phyloP scores from a whole-genome alignment of 495 filamentous ascomycete genomes.

The Tuber aestivum region DNA sequence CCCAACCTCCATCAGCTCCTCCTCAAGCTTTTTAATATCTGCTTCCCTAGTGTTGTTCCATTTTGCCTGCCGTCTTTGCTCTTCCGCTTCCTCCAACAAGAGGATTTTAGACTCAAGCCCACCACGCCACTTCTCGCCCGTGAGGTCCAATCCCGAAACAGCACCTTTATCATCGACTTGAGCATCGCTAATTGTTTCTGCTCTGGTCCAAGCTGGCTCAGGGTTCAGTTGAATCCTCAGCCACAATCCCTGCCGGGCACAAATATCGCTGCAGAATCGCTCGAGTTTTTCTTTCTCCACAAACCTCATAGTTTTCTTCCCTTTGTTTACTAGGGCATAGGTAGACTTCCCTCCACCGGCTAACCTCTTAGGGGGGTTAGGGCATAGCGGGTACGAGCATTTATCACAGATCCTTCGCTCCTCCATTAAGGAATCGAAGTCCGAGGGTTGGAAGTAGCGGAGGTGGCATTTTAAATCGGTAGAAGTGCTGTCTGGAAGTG shows the following conservation, averaged over 20 bases:
- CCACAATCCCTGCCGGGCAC: slow-evolving; percentile 71
- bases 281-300: slow-evolving; percentile 64
- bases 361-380: slow-evolving; percentile 47
- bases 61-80: slow-evolving; percentile 4
- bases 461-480: slow-evolving; percentile 56
- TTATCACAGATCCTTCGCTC: slow-evolving; percentile 73
- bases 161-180: slow-evolving; percentile 25
- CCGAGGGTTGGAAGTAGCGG: slow-evolving; percentile 67
- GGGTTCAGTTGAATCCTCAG: slow-evolving; percentile 78
- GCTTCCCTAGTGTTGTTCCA: slow-evolving; percentile 16
- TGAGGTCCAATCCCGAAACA: slow-evolving; percentile 27
- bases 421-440: slow-evolving; percentile 78
- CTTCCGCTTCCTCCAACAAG: slow-evolving; percentile 29
- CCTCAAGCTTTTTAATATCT: slow-evolving; percentile 30
- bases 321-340: slow-evolving; percentile 47
- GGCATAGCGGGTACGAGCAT: slow-evolving; percentile 82
- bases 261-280: slow-evolving; percentile 79
- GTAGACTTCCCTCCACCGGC: slow-evolving; percentile 48
- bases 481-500: slow-evolving; percentile 51
- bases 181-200: slow-evolving; percentile 51
- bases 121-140: slow-evolving; percentile 14
- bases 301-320: slow-evolving; percentile 53
- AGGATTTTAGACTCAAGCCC: slow-evolving; percentile 14
- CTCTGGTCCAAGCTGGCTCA: slow-evolving; percentile 69
- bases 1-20: slow-evolving; percentile 46